Evolutionary conservation across 257 asterid species (phyloP), one percentile per base, ranked within the genome.

Genomic region (Ocimum tenuiflorum): DNA sequence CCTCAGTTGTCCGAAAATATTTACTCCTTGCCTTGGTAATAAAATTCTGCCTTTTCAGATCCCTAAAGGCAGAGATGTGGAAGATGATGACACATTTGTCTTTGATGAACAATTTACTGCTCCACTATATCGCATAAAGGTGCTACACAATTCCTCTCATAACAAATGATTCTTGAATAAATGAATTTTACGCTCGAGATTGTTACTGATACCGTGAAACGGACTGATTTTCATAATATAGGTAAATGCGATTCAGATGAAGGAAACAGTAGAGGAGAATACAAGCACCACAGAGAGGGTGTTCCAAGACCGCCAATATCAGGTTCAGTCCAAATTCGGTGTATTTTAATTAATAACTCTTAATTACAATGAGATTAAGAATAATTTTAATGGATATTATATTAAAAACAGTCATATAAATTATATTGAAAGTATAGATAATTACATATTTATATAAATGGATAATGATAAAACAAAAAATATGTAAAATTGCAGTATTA

Each of bases 201-300:
- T n/a, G n/a, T n/a, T 24, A 43, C 11, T 39, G 27, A 45, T 42
- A 14, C 71, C 63, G 17, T 39, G 10, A 41, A 33, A 58, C 42
- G 23, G 47, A 19, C 33, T 33, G n/a, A n/a, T n/a, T n/a, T n/a
- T n/a, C n/a, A n/a, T n/a, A n/a, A n/a, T n/a, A 69, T 86, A 91
- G 98, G 95, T 91, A 73, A 91, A 91, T 78, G 96, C 98, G 31
- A 91, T 91, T 59, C 96, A 92, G 79, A 84, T 89, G 96, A 90
- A 92, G 80, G 98, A 92, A 84, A 92, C 98, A 48, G 91, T 87
- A 2, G 98, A 92, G 81, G 98, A 92, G 84, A 86, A 92, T 64
- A 78, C 91, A 8, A 92, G 92, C 88, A 88, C 99, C 15, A 91
- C 96, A 8, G 98, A 88, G 51, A 83, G 96, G 78, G 96, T 91